Conservation (phyloP, 345 rosid genomes). For the Salix udensis region DNA sequence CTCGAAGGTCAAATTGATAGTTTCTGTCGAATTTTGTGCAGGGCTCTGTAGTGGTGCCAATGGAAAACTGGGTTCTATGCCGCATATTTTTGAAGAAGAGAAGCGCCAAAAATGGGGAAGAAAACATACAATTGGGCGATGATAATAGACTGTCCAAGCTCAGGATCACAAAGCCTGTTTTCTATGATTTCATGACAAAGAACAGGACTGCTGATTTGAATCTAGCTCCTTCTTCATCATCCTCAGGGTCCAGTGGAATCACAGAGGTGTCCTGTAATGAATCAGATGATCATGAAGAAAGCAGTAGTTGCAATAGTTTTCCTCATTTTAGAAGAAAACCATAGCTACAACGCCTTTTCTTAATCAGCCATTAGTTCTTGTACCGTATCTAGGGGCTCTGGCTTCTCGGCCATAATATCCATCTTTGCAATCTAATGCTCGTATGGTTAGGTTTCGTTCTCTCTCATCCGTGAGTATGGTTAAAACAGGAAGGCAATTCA, state of each 20-base stretch:
- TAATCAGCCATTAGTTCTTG: neutral
- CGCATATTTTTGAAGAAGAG: conserved; percentile 91
- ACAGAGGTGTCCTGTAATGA: conserved; percentile 58
- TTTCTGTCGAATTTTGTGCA: conserved; percentile 19
- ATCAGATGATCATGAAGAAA: conserved; percentile 59
- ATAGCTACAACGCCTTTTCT: conserved; percentile 22
- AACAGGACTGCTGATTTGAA: conserved; percentile 50
- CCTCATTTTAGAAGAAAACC: conserved; percentile 57
- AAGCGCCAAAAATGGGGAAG: conserved; percentile 46
- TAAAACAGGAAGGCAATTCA: conserved; percentile 21
- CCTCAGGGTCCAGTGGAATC: conserved; percentile 83
- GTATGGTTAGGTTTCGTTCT: conserved; percentile 21
- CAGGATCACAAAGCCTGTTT: conserved; percentile 47
- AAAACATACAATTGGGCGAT: conserved; percentile 20
- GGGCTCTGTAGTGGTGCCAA: conserved; percentile 35
- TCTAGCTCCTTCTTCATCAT: conserved; percentile 50
- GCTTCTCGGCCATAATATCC: conserved; percentile 30
- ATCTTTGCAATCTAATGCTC: conserved; percentile 27
- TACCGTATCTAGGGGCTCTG: conserved; percentile 15
- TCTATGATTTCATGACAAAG: conserved; percentile 74
- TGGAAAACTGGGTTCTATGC: conserved; percentile 88
- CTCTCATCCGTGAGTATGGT: conserved; percentile 20
- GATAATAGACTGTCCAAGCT: conserved; percentile 31
- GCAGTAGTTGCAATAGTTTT: conserved; percentile 69
- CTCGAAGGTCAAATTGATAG: conserved; percentile 4